Base-by-base conservation (phyloP, 1,284 basidiomycete species). In the Puccinia novopanici region DNA sequence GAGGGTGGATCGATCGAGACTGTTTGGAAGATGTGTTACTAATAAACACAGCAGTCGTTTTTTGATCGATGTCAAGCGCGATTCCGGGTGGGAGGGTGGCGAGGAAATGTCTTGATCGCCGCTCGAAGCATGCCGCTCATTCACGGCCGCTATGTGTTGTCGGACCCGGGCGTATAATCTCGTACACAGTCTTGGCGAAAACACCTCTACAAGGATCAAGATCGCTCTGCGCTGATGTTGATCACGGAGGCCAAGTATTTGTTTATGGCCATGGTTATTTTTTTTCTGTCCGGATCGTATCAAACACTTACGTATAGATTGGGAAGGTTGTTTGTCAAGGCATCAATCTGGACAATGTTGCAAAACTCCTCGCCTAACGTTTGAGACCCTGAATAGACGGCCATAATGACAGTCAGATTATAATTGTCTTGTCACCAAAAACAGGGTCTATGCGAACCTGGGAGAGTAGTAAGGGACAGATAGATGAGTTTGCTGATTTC, bases 281-380 rank as follows among this genome's bases (percentile, higher is more conserved):
- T n/a, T n/a, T n/a, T n/a, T n/a, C n/a, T n/a, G n/a, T n/a, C n/a
- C n/a, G n/a, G n/a, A n/a, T n/a, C n/a, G 19, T 37, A 24, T 13
- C 15, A 5, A n/a, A 2, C 12, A 81, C 85, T 55, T 48, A 85
- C 85, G 24, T 81, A 65, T 0, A 82, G 52, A 45, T 45, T 15
- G 15, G 45, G 45, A 45, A 45, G 45, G 45, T 45, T 8, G 45
- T 45, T 83, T 6, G 82, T 84, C 6, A 77, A 74, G 8, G 78
- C 71, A 34, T 83, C 82, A 50, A 84, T 83, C 80, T 86, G 85
- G 57, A 86, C 83, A 34, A 85, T 84, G 75, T 86, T 86, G 71
- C 86, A 86, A 78, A 87, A 87, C 82, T 87, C 86, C 75, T 87
- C 86, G 0, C 86, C 86, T 6, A 87, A 82, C 24, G 86, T 87